Percentiles rank a stretch among this genome's conserved stretches.
phyloP scores from a whole-genome alignment of 768 basidiomycete species.

The Pholiota molesta region DNA sequence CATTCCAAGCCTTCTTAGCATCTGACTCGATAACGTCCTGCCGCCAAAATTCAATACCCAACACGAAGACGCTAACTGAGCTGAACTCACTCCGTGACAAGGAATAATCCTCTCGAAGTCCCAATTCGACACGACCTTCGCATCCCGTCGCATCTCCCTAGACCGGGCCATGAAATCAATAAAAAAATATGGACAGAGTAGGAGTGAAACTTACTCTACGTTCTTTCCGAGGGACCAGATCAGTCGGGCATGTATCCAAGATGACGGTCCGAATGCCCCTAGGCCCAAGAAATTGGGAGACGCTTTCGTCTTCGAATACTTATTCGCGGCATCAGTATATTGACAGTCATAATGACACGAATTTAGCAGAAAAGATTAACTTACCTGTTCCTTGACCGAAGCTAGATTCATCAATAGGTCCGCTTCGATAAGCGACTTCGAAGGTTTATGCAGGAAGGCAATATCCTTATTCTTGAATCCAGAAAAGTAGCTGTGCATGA shows the following conservation, averaged over 20 bases:
- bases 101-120: conserved; percentile 76
- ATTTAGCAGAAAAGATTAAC: not conserved
- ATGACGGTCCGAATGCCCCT: conserved; percentile 36
- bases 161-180: not conserved
- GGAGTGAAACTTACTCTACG: conserved; percentile 36
- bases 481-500: conserved; percentile 58
- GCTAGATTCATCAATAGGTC: conserved; percentile 88
- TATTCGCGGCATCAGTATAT: not conserved
- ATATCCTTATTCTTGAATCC: conserved; percentile 80
- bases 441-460: conserved; percentile 75
- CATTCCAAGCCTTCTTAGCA: conserved; percentile 58
- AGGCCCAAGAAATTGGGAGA: conserved; percentile 26
- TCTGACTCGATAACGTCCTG: conserved; percentile 64
- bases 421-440: conserved; percentile 75
- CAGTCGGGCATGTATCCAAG: conserved; percentile 36
- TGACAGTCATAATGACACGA: not conserved
- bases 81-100: conserved; percentile 55
- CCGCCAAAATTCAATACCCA: conserved; percentile 7
- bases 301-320: conserved; percentile 45
- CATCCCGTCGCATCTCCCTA: conserved; percentile 64
- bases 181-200: not conserved
- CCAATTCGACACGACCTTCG: conserved; percentile 69
- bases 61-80: not conserved
- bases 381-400: conserved; percentile 65
- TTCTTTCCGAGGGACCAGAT: conserved; percentile 38